Percentiles rank a stretch among this genome's conserved stretches.
Conservation (phyloP, 2,329 filamentous ascomycete species). For the Fusarium nodosum region DNA sequence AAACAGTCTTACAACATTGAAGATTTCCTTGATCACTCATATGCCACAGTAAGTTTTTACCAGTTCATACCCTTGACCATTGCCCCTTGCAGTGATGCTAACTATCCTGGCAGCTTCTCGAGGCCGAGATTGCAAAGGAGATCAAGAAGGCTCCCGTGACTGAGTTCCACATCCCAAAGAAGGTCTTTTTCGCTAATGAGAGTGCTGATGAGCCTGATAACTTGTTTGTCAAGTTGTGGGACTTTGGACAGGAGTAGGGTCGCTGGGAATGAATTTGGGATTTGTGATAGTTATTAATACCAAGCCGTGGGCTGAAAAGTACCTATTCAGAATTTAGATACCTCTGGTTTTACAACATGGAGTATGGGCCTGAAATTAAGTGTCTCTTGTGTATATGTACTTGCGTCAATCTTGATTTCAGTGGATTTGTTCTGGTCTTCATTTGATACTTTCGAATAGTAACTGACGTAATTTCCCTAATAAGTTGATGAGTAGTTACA, state of each 20-base stretch:
- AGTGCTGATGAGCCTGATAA: conserved; percentile 64
- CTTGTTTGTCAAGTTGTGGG: conserved; percentile 72
- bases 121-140: conserved; percentile 85
- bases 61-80: too few species aligned
- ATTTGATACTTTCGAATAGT: background rate
- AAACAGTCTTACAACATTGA: conserved; percentile 96
- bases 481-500: background rate
- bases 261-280: conserved; percentile 6
- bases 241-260: conserved; percentile 59
- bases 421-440: background rate
- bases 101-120: conserved; percentile 73
- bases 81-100: background rate
- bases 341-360: conserved; percentile 10
- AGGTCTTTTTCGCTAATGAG: conserved; percentile 74
- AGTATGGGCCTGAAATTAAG: background rate
- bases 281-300: conserved; percentile 17
- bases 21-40: conserved; percentile 96
- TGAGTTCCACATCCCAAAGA: conserved; percentile 94
- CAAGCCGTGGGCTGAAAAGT: conserved; percentile 8
- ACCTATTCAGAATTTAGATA: conserved; percentile 1
- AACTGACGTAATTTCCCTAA: background rate
- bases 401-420: background rate
- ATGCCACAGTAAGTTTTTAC: conserved; percentile 74
- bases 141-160: conserved; percentile 89
- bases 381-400: background rate